Evolutionary conservation across 73 alveolate species (phyloP), one percentile per base, ranked within the genome.

Genomic region (Effrenium voratum): DNA sequence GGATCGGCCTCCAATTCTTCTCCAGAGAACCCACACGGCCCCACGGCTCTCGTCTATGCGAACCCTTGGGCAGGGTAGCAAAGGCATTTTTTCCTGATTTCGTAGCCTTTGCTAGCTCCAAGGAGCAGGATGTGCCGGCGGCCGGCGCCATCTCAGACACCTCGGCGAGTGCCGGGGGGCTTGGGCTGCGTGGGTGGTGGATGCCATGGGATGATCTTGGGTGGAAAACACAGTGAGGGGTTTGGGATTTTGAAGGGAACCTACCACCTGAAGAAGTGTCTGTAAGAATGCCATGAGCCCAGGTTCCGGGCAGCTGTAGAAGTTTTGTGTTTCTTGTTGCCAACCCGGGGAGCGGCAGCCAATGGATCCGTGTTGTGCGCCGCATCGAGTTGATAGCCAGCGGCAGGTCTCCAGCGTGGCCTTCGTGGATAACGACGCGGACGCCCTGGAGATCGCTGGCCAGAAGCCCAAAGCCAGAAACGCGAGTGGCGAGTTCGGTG

Each of bases 381-480:
- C 30, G 73, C 30, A 28, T 59, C 73, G 73, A 26, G 1, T 19
- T 19, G 2, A 5, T 28, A 12, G 8, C 30, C 3, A 66, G 40
- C 43, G 13, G 38, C 41, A 88, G 95, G 97, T 90, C 47, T 90
- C 97, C 45, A 90, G 68, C 44, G 88, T 90, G 72, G 97, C 88
- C 52, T 90, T 90, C 36, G 87, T 76, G 32, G 97, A 90, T 87
- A 68, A 50, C 44, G 97, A 90, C 36, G 80, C 76, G 55, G 97
- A 90, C 38, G 66, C 83, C 44, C 55, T 90, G 97, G 77, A 46
- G 76, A 90, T 90, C 34, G 97, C 88, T 5, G 97, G 97, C 72
- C 75, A 75, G 52, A 34, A 3, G 52, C 4, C 19, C 47, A 40
- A 75, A 73, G n/a, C 26, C 26, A 15, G 12, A 15, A 36, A 63